Evolutionary conservation across 1,139 yeast species (phyloP), one percentile per base, ranked within the genome.

Genomic region (Starmera stellimalicola): DNA sequence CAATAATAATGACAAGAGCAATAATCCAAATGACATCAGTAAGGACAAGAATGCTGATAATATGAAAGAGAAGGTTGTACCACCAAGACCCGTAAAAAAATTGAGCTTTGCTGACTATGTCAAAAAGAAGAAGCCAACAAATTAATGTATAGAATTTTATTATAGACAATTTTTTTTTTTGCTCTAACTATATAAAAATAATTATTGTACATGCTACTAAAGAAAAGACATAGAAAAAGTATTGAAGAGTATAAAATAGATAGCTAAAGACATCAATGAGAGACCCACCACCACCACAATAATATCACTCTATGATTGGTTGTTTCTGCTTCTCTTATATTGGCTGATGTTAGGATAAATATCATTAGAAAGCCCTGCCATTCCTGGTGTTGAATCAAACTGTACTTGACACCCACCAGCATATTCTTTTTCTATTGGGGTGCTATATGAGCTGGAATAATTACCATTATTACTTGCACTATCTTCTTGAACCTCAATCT

Each of bases 41-140:
- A n/a, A n/a, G n/a, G n/a, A n/a, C n/a, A n/a, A n/a, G n/a, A n/a
- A 30, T 19, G 16, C n/a, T 3, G 27, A 30, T 12, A 30, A 22
- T 31, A 33, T 7, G 20, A 18, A 6, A 18, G 23, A 12, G 12
- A 15, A 16, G 9, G 27, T 16, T 11, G 20, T 27, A 8, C 42
- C 42, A 12, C 35, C 29, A 18, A 37, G 36, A 24, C 45, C 47
- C 26, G 43, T 39, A 42, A 83, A 83, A 62, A 81, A 82, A 55
- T 60, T 83, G 40, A 79, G 88, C 24, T 77, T 84, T 57, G 94
- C 94, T 2, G 94, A 83, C 51, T 83, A 83, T 55, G 77, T 77
- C 54, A 78, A 74, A 61, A 79, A 77, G 55, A 75, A 70, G 66
- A 73, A 70, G 47, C 50, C 57, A 29, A 31, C 33, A 7, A 11